Evolutionary conservation across 768 basidiomycete species (phyloP).

Genomic region (Boletus bicolor): DNA sequence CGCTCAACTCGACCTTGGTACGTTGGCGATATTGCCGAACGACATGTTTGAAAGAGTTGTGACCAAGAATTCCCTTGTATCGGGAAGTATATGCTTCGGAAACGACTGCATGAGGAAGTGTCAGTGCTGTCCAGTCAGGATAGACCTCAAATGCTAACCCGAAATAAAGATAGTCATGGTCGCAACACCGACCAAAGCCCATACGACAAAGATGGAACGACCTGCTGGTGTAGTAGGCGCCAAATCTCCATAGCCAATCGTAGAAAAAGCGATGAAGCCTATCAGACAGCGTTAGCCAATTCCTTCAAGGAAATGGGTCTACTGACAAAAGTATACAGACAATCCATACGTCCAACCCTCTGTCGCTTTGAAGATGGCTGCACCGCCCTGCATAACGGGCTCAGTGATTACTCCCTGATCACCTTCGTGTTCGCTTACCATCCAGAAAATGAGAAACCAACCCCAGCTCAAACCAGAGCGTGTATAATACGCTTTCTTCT

Average conservation of each 20-base stretch:
- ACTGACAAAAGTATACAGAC: conserved; percentile 72
- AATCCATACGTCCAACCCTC: conserved; percentile 65
- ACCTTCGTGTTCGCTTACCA: conserved; percentile 38
- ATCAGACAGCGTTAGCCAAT: background rate
- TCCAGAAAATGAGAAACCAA: conserved; percentile 77
- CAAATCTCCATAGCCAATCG: conserved; percentile 71
- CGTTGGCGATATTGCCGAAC: conserved; percentile 44
- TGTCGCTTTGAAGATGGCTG: conserved; percentile 63
- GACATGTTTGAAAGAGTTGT: conserved; percentile 42
- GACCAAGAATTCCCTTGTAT: conserved; percentile 57
- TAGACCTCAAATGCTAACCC: conserved; percentile 37
- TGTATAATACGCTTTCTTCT: conserved; percentile 52
- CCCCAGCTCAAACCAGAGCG: conserved; percentile 56
- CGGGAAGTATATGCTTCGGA: conserved; percentile 63
- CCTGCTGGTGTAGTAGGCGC: conserved; percentile 63
- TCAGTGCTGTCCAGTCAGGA: background rate
- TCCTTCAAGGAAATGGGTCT: background rate
- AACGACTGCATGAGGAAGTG: conserved; percentile 43
- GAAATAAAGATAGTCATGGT: conserved; percentile 76
- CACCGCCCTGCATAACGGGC: conserved; percentile 47
- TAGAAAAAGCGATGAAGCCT: conserved; percentile 74
- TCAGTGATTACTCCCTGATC: background rate
- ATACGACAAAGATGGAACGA: conserved; percentile 71
- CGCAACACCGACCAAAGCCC: conserved; percentile 74
- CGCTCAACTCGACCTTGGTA: conserved; percentile 13